These are phyloP conservation scores for Angophora floribunda DNA, from an alignment of 345 rosid species.

Conservation along the genomic window DNA sequence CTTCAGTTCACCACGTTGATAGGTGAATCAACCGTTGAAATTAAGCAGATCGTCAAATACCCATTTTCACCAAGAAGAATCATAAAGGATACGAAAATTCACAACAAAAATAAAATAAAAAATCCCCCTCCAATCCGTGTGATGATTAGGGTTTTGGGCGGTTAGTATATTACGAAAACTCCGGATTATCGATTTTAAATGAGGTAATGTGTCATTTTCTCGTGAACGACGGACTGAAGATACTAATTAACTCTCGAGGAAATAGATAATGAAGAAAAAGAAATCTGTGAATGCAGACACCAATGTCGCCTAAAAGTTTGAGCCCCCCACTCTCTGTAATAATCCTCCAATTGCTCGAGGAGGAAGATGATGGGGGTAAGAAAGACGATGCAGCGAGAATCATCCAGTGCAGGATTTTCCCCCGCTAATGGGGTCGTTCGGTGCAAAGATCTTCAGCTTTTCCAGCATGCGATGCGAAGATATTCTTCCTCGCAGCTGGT, in stretches of 20 bases:
- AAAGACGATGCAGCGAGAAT: neutral
- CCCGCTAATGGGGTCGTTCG: neutral
- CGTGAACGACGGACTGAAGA: neutral
- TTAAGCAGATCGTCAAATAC: rapidly evolving
- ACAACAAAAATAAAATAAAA: neutral
- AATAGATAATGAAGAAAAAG: neutral
- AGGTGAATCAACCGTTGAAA: rapidly evolving
- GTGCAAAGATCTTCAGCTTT: neutral
- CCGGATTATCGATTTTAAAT: neutral
- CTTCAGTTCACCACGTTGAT: neutral
- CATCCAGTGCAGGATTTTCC: neutral
- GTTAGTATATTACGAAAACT: neutral
- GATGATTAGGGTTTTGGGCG: neutral
- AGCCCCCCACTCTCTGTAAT: neutral
- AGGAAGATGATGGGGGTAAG: neutral
- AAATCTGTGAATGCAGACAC: neutral
- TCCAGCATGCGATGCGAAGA: neutral
- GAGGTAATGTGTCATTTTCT: neutral
- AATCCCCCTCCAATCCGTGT: neutral
- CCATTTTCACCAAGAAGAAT: neutral
- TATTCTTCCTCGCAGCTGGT: neutral
- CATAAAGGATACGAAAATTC: neutral
- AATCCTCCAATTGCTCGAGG: neutral
- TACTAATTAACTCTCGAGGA: neutral
- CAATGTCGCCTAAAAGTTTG: neutral